phyloP scores from a whole-genome alignment of 2,329 filamentous ascomycete genomes.

The Teratosphaeriaceae sp. region DNA sequence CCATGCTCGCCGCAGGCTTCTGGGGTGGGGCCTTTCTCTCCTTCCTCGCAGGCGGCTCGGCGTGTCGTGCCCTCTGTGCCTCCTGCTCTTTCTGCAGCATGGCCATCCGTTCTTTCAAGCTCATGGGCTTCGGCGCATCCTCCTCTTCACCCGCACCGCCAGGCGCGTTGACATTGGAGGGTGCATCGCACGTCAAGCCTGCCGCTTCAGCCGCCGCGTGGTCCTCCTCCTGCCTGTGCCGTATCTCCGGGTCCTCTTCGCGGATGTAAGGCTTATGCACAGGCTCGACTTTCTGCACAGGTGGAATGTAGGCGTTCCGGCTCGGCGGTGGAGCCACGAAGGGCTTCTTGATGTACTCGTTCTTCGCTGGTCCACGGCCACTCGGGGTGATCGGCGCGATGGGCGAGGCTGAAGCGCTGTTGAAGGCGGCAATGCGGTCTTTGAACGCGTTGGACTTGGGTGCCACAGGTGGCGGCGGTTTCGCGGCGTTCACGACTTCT shows the following conservation, averaged over 20 bases:
- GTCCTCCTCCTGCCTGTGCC: slow-evolving; percentile 58
- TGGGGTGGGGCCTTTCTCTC: slow-evolving; percentile 61
- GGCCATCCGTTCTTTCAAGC: slow-evolving; percentile 91
- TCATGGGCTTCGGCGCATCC: slow-evolving; percentile 84
- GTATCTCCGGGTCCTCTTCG: slow-evolving; percentile 70
- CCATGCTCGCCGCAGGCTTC: slow-evolving; percentile 51
- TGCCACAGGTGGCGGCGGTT: slow-evolving; percentile 56
- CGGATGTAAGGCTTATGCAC: slow-evolving; percentile 72
- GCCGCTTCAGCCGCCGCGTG: slow-evolving; percentile 61
- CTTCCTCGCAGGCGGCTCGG: slow-evolving; percentile 77
- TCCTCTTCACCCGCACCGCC: slow-evolving; percentile 51
- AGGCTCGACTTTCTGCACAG: slow-evolving; percentile 58
- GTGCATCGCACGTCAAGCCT: slow-evolving; percentile 45
- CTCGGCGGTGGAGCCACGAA: slow-evolving; percentile 94
- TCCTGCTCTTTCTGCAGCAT: slow-evolving; percentile 88
- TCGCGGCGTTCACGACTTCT: slow-evolving; percentile 26
- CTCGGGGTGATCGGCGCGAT: slow-evolving; percentile 83
- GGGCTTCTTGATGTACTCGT: slow-evolving; percentile 86
- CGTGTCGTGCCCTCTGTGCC: slow-evolving; percentile 78
- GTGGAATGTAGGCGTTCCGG: slow-evolving; percentile 81
- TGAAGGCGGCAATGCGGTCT: slow-evolving; percentile 96
- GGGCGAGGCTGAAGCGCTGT: slow-evolving; percentile 78
- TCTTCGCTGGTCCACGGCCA: slow-evolving; percentile 47
- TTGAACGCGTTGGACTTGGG: slow-evolving; percentile 79
- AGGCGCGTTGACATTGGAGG: too few relatives aligned